Evolutionary conservation across 805 yeast species (phyloP), one percentile per base, ranked within the genome.

Genomic region (Vanderwaltozyma yarrowii): DNA sequence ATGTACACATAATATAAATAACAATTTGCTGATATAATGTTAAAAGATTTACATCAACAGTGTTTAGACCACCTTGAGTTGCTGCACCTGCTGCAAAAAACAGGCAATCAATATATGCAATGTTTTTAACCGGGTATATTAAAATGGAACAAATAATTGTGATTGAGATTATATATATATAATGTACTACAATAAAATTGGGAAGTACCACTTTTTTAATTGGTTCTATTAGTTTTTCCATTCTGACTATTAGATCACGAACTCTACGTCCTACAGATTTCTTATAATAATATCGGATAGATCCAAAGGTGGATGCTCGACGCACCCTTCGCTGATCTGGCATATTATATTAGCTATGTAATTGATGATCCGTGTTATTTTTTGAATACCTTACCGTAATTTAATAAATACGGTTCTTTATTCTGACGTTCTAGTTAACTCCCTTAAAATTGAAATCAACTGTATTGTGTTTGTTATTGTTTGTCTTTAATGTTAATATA

Each of bases 31-130:
- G 97, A 62, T 79, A 88, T 32, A 82, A 56, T 0, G 68, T 60
- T 38, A 86, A 46, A 0, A 65, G 60, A 53, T 84, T 85, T 29
- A 78, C 42, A 46, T 83, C 73, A 19, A 82, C 66, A 0, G 95
- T 78, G 54, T 84, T 86, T 39, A 89, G 64, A 1, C 98, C 98
- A 0, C 95, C 94, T 53, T 88, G 96, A 2, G 97, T 85, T 2
- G 79, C 62, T 0, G 88, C 74, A 4, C 92, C 88, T 8, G 78
- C 65, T 0, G 84, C 70, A 38, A 82, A 65, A 57, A 88, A 83
- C 18, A 89, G 62, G 2, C 80, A 75, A 63, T 89, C 96, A 33
- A 84, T 78, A 56, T 87, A 89, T 8, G 51, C 34, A 23, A 62
- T 55, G 51, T 80, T 78, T 39, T 67, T 70, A 14, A 70, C 69